Percentiles rank a stretch among this genome's conserved stretches.
Conservation (phyloP, 176 grass and related monocot species). For the maize (Zea mays) region DNA sequence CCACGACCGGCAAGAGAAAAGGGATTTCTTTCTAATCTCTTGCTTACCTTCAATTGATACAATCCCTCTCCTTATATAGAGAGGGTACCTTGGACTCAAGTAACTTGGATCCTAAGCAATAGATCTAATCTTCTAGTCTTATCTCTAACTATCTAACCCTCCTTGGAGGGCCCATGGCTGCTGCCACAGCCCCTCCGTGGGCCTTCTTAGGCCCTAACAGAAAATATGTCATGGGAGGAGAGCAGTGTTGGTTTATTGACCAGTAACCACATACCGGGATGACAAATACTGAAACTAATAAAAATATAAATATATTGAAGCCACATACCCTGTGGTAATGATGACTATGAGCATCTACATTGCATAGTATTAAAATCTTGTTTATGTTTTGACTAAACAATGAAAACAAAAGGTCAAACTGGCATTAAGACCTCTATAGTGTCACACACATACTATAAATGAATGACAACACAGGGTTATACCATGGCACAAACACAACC, state of each 20-base stretch:
- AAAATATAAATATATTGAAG: neutral
- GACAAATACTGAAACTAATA: neutral
- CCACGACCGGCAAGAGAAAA: no score
- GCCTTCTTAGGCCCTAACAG: no score
- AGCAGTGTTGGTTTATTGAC: neutral
- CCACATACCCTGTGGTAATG: neutral
- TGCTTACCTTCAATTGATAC: no score
- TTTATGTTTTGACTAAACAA: slow-evolving; percentile 3
- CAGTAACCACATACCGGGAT: neutral
- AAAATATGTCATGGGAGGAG: neutral
- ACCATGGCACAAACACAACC: neutral
- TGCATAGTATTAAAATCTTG: neutral
- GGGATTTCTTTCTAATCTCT: no score
- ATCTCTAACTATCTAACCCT: no score
- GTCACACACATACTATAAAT: neutral
- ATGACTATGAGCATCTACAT: neutral
- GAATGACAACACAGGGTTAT: slow-evolving; percentile 1
- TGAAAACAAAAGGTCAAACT: slow-evolving; percentile 21
- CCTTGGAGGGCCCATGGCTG: no score
- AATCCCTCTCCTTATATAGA: no score
- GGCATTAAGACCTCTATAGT: neutral
- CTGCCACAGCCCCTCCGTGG: no score
- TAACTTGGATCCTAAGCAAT: no score
- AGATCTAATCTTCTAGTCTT: no score
- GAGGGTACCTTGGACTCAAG: no score